Evolutionary conservation across 2,329 filamentous ascomycete species (phyloP), one percentile per base, ranked within the genome.

Genomic region (Hirsutella rhossiliensis): DNA sequence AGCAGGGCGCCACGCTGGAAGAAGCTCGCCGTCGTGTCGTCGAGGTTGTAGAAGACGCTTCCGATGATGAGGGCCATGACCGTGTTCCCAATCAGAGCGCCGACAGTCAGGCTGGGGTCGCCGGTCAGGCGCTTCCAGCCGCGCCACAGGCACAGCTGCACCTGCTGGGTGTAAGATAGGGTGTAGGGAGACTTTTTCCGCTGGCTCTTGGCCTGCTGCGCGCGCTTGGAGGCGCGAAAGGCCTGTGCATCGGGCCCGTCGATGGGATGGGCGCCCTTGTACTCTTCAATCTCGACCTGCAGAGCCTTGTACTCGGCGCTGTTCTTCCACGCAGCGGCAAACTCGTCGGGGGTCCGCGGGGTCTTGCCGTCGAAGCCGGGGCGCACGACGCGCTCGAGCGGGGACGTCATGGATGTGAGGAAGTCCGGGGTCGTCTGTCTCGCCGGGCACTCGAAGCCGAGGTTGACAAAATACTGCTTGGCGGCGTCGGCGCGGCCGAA

Each of bases 181-280:
- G 87, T 95, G 62, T 82, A 95, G 0, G 89, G 87, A 1, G 87
- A 94, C 59, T 78, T 77, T 41, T 72, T 62, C 3, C 86, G 82
- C 57, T 75, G 72, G 27, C 64, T 56, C 56, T 69, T 74, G 50
- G 77, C 73, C 57, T 79, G 75, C 58, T 77, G 72, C 13, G 67
- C 67, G 42, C 65, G 62, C 62, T 65, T 72, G 45, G 67, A 69
- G n/a, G 65, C 68, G 48, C 75, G 73, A 67, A 79, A 79, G 13
- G 62, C 69, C 47, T 71, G 64, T 15, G 75, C 75, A 43, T 78
- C 73, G n/a, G 70, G 66, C 9, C 75, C 75, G 51, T 69, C 61
- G 49, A 78, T 62, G 19, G 74, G 73, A 47, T 78, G 74, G 11
- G 59, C 58, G 20, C 38, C 43, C 62, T 78, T 77, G 61, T 76